phyloP scores from a whole-genome alignment of 2,329 filamentous ascomycete genomes.

The Aspergillus brunneoviolaceus region DNA sequence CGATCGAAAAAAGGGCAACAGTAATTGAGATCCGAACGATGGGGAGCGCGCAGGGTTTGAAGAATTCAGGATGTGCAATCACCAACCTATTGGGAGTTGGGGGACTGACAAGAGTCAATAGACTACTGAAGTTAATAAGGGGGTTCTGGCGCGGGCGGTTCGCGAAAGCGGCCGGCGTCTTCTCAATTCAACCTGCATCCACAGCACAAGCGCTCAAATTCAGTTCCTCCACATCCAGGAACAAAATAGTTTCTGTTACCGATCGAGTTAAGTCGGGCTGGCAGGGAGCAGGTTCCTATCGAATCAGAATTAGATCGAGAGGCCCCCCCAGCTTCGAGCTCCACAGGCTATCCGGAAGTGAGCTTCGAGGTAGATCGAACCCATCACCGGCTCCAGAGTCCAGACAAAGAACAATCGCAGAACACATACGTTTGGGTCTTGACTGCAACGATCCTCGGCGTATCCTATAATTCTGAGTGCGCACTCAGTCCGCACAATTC shows the following conservation, averaged over 20 bases:
- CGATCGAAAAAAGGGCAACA: neutral
- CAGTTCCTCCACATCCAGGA: constrained; percentile 3
- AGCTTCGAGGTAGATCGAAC: constrained; percentile 1
- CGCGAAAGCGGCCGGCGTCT: constrained; percentile 12
- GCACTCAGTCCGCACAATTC: neutral
- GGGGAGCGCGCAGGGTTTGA: neutral
- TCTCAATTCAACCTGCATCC: constrained; percentile 13
- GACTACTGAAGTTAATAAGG: neutral
- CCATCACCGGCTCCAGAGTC: neutral
- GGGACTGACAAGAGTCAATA: constrained; percentile 7
- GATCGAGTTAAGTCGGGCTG: constrained; percentile 6
- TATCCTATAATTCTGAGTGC: neutral
- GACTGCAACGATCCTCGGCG: neutral
- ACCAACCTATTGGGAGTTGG: constrained; percentile 6
- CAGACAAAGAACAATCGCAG: neutral
- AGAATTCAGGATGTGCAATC: constrained; percentile 3
- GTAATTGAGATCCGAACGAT: neutral
- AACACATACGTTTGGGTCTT: neutral
- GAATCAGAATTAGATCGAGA: neutral
- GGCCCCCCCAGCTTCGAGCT: neutral
- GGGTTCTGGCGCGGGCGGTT: constrained; percentile 9
- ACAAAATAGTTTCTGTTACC: constrained; percentile 5
- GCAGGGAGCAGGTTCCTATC: neutral
- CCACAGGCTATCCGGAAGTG: constrained; percentile 1
- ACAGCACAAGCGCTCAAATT: constrained; percentile 6